Evolutionary conservation across 768 basidiomycete species (phyloP), one percentile per base, ranked within the genome.

Genomic region (Chalciporus chontae): DNA sequence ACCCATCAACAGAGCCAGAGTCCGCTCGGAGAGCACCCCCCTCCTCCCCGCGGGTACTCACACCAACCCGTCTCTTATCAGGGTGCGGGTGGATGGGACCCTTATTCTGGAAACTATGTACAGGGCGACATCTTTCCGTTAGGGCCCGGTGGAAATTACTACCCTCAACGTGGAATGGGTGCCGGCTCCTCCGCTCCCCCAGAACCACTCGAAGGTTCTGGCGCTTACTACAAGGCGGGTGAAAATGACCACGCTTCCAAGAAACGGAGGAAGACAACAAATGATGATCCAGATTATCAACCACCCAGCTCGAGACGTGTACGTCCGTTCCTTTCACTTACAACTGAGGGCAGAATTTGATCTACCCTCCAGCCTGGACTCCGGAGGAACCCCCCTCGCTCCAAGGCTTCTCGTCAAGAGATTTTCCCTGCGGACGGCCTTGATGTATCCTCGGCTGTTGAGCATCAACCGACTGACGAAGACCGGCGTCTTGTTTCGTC

Each of bases 401-500:
- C 63, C 27, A 77, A 75, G 56, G 65, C 64, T 17, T 45, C 39
- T 23, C 64, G 69, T 29, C 61, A 60, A 37, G 69, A 61, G 37
- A 60, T 55, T 13, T 69, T 65, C 14, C 54, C 63, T 27, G 34
- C 60, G 19, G 66, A 65, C 8, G 55, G 51, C 27, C 43, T 56
- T 23, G 66, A 65, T 26, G 40, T 38, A 14, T 54, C 54, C 11
- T 51, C 55, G 18, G n/a, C 51, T 13, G 29, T 48, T 3, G 66
- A 69, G 8, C 58, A 53, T 32, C 63, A 52, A 43, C 64, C 59
- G 31, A 57, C 57, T 14, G 71, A 71, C 48, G 78, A 81, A 27
- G 76, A 75, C 26, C 68, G 58, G 41, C 70, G 70, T 34, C 70
- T 79, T 11, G 67, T 71, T 10, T 87, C 88, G 15, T 90, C 90